phyloP scores from a whole-genome alignment of 345 rosid species.

The Triadica sebifera region DNA sequence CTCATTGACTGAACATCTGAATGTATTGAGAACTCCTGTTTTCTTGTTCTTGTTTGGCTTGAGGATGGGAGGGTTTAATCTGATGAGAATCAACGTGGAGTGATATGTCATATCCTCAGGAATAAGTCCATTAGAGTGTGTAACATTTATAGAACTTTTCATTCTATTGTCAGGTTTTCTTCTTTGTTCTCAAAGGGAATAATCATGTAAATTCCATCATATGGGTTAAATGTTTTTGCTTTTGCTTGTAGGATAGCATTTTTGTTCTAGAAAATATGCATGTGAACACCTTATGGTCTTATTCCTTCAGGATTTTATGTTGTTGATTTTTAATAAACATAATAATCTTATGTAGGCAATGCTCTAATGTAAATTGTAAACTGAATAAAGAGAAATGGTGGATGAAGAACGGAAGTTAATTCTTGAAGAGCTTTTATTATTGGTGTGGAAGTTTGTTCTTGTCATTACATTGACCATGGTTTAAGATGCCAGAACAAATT shows the following conservation, averaged over 20 bases:
- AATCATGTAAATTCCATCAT: neutral
- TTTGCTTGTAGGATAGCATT: neutral
- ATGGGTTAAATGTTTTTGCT: neutral
- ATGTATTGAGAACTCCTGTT: too few relatives aligned
- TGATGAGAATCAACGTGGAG: too few relatives aligned
- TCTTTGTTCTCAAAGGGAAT: too few relatives aligned
- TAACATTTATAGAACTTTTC: neutral
- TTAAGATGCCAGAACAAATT: neutral
- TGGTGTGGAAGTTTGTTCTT: neutral
- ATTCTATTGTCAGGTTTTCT: neutral
- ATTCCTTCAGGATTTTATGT: neutral
- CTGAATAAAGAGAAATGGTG: neutral
- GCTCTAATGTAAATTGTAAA: neutral
- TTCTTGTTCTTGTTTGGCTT: too few relatives aligned
- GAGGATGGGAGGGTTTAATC: too few relatives aligned
- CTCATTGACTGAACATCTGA: too few relatives aligned
- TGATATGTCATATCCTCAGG: too few relatives aligned
- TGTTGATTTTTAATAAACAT: neutral
- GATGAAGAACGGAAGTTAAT: neutral
- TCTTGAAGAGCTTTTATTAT: neutral
- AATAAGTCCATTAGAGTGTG: too few relatives aligned
- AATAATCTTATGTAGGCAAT: neutral
- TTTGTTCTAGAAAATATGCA: neutral
- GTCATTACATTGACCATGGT: neutral
- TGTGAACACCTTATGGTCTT: too few relatives aligned